Percentiles rank a stretch among this genome's conserved stretches.
Conservation (phyloP, 2,329 filamentous ascomycete genomes). For the Fusarium anthophilum region DNA sequence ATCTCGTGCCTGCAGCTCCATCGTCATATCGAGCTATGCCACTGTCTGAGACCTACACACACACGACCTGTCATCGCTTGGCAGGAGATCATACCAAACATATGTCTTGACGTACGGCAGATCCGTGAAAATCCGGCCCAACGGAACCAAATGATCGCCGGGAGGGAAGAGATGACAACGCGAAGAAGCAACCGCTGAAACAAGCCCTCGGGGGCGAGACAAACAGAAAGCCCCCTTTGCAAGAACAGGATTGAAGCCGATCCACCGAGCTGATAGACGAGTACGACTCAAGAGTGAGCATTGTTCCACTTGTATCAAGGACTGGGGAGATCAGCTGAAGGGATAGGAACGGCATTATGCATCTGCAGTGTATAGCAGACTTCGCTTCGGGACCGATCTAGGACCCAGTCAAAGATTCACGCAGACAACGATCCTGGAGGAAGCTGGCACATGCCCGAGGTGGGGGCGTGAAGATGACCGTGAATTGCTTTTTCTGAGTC, state of each 20-base stretch:
- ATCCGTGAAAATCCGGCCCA: slow-evolving; percentile 8
- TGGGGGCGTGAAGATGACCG: slow-evolving; percentile 21
- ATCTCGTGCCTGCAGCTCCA: slow-evolving; percentile 9
- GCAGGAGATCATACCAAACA: slow-evolving; percentile 12
- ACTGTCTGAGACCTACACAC: slow-evolving; percentile 2
- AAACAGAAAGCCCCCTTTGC: neutral
- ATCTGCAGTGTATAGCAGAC: neutral
- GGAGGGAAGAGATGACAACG: slow-evolving; percentile 42
- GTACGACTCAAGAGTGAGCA: slow-evolving; percentile 26
- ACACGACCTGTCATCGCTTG: slow-evolving; percentile 20
- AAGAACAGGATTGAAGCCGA: slow-evolving; percentile 21
- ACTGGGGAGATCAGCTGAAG: slow-evolving; percentile 4
- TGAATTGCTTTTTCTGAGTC: slow-evolving; percentile 31
- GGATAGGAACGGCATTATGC: slow-evolving; percentile 28
- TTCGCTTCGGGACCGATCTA: slow-evolving; percentile 1
- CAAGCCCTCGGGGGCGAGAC: slow-evolving; percentile 7
- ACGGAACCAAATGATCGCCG: slow-evolving; percentile 10
- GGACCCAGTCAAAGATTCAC: slow-evolving; percentile 1
- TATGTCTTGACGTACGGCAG: neutral
- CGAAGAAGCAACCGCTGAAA: slow-evolving; percentile 28
- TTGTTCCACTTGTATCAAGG: slow-evolving; percentile 9
- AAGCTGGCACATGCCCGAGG: slow-evolving; percentile 5
- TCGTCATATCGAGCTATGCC: slow-evolving; percentile 9
- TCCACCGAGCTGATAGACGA: slow-evolving; percentile 25
- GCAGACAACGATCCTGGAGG: slow-evolving; percentile 5